phyloP scores from a whole-genome alignment of 2,329 filamentous ascomycete genomes.

The Sporothrix inflata region DNA sequence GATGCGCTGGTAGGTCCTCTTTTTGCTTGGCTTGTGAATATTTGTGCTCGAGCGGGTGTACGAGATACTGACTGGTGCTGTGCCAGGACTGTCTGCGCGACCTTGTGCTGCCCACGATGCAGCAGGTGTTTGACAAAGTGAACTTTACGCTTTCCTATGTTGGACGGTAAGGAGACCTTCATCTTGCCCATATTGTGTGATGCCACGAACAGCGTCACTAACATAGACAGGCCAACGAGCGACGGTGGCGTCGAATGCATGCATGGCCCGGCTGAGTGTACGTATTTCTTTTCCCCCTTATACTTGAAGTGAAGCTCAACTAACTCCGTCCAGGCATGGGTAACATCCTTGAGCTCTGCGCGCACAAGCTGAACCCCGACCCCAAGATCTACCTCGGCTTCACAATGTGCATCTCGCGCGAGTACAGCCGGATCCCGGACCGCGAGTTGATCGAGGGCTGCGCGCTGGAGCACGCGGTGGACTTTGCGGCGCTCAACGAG shows the following conservation, averaged over 20 bases:
- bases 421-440: constrained; percentile 78
- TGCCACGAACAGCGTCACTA: background rate
- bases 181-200: too few relatives aligned
- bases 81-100: constrained; percentile 72
- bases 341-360: constrained; percentile 93
- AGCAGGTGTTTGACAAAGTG: constrained; percentile 77
- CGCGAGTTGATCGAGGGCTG: constrained; percentile 81
- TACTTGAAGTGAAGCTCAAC: background rate
- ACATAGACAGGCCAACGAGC: constrained; percentile 59
- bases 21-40: background rate
- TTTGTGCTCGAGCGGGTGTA: too few relatives aligned
- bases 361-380: constrained; percentile 77
- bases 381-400: constrained; percentile 91
- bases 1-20: constrained; percentile 66
- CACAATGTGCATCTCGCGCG: constrained; percentile 80
- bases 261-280: constrained; percentile 83
- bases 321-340: constrained; percentile 62
- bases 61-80: background rate
- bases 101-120: constrained; percentile 85
- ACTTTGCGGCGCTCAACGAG: constrained; percentile 77
- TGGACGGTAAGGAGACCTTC: constrained; percentile 66
- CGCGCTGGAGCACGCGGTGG: constrained; percentile 85
- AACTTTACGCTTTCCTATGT: constrained; percentile 92
- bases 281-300: background rate
- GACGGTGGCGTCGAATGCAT: constrained; percentile 85